Evolutionary conservation across 2,329 filamentous ascomycete genomes (phyloP).

Genomic region (Gaeumannomyces sp.): DNA sequence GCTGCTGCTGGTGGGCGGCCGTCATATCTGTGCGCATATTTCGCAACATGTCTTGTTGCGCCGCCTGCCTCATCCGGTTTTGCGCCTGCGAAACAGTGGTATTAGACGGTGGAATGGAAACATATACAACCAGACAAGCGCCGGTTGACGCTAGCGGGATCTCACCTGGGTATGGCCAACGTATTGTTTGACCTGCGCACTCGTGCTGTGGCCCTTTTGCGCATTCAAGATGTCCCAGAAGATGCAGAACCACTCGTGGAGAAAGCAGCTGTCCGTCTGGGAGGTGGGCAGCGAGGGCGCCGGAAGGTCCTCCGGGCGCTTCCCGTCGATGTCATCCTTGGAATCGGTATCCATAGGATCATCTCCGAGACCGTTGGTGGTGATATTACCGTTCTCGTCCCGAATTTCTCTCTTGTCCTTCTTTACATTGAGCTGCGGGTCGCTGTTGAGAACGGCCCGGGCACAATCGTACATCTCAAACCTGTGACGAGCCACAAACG

Average conservation of each 20-base stretch:
- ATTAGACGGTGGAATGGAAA: not conserved
- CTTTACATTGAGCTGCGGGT: constrained; percentile 59
- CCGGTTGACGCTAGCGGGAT: constrained; percentile 9
- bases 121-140: not conserved
- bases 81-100: constrained; percentile 44
- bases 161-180: constrained; percentile 76
- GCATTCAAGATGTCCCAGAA: constrained; percentile 96
- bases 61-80: constrained; percentile 66
- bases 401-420: constrained; percentile 65
- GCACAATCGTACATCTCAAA: constrained; percentile 69
- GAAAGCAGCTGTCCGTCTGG: constrained; percentile 68
- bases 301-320: constrained; percentile 75
- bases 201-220: constrained; percentile 64
- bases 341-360: constrained; percentile 77
- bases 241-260: constrained; percentile 96
- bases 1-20: constrained; percentile 45
- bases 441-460: constrained; percentile 61
- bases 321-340: constrained; percentile 69
- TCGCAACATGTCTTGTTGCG: constrained; percentile 72
- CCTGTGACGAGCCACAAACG: not conserved
- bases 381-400: constrained; percentile 59
- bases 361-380: constrained; percentile 64
- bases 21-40: constrained; percentile 57
- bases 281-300: constrained; percentile 61
- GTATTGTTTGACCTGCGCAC: constrained; percentile 64